A percentile compares a stretch with the other conserved stretches of the same genome.
Conservation (phyloP, 768 basidiomycete species). For the Psilocybe cubensis region DNA sequence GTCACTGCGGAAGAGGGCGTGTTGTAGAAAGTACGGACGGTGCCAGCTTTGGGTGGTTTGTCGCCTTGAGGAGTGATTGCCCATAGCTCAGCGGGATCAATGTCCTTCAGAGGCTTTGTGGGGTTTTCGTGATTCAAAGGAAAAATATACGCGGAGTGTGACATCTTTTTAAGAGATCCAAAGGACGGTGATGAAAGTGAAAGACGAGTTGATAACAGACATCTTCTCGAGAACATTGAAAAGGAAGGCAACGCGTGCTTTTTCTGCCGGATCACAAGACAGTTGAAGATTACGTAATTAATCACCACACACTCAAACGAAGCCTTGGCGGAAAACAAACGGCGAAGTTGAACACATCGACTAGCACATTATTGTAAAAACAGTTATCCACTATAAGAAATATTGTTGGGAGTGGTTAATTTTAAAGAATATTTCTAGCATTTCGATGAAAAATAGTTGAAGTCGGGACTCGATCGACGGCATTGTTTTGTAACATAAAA, state of each 20-base stretch:
- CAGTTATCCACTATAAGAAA: too few relatives aligned
- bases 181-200: constrained; percentile 24
- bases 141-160: constrained; percentile 58
- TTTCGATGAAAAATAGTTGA: too few relatives aligned
- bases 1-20: constrained; percentile 51
- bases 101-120: constrained; percentile 30
- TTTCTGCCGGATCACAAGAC: constrained; percentile 16
- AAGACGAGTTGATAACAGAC: constrained; percentile 22
- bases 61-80: constrained; percentile 47
- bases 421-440: too few relatives aligned
- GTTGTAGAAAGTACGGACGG: constrained; percentile 67
- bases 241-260: constrained; percentile 16
- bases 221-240: constrained; percentile 29
- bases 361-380: too few relatives aligned
- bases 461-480: too few relatives aligned
- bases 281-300: constrained; percentile 7
- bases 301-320: not conserved
- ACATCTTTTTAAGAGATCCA: constrained; percentile 40
- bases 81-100: constrained; percentile 59
- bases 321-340: too few relatives aligned
- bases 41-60: constrained; percentile 62
- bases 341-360: too few relatives aligned
- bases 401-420: too few relatives aligned
- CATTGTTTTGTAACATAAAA: too few relatives aligned
- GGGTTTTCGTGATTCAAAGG: constrained; percentile 55